Conservation (phyloP, 129 eudicot genomes). For the Apium graveolens region DNA sequence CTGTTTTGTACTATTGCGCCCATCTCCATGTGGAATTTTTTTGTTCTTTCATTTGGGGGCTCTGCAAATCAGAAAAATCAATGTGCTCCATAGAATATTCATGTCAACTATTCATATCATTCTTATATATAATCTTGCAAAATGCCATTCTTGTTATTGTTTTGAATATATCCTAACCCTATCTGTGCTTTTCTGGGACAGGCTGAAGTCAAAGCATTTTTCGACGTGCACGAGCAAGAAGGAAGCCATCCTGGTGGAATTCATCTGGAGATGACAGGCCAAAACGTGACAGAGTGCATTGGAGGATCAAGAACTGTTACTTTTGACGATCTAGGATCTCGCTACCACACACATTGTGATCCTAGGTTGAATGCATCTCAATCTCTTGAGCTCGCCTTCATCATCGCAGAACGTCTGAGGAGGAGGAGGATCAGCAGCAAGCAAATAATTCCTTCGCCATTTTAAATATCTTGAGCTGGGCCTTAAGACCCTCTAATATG, state of each 20-base stretch:
- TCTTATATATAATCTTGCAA: not conserved
- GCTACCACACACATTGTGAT: slow-evolving; percentile 98
- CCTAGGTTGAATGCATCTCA: slow-evolving; percentile 89
- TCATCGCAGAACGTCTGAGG: slow-evolving; percentile 71
- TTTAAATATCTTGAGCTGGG: not conserved
- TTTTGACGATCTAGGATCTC: slow-evolving; percentile 84
- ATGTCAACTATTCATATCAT: not conserved
- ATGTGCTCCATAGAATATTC: not conserved
- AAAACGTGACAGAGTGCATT: slow-evolving; percentile 92
- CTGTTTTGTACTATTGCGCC: not conserved
- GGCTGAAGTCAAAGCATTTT: slow-evolving; percentile 96
- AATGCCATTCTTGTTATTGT: not conserved
- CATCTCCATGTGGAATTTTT: not conserved
- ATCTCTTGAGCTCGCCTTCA: slow-evolving; percentile 85
- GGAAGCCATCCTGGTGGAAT: slow-evolving; percentile 97
- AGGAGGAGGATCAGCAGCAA: slow-evolving; percentile 37
- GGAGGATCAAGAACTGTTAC: slow-evolving; percentile 91
- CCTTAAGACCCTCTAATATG: not conserved
- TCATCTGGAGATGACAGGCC: slow-evolving; percentile 96
- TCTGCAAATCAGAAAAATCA: not conserved
- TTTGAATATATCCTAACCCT: not conserved
- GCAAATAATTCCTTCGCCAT: not conserved
- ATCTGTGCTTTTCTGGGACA: slow-evolving; percentile 17
- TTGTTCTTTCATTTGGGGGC: not conserved
- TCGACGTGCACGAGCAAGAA: slow-evolving; percentile 96